Percentiles rank a stretch among this genome's conserved stretches.
phyloP scores from a whole-genome alignment of 495 filamentous ascomycete genomes.

The Sporormia fimetaria region DNA sequence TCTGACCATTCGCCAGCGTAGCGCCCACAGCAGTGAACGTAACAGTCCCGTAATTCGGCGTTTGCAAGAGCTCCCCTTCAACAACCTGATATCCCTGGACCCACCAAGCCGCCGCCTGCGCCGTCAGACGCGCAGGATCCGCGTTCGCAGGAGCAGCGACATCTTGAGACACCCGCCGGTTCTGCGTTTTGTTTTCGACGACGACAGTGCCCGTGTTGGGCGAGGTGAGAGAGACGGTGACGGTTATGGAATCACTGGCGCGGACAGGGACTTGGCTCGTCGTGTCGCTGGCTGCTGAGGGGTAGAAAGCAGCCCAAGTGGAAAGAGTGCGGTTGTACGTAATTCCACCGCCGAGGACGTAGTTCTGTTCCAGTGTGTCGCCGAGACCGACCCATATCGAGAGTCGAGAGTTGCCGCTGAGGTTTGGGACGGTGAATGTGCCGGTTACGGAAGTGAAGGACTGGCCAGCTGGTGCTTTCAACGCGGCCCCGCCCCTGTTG shows the following conservation, averaged over 20 bases:
- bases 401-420: constrained; percentile 5
- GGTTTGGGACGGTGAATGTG: constrained; percentile 12
- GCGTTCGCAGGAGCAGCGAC: constrained; percentile 1
- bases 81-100: constrained; percentile 12
- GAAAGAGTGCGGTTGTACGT: constrained; percentile 1
- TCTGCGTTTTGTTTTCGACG: constrained; percentile 16
- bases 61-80: constrained; percentile 4
- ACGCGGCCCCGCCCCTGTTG: constrained; percentile 7
- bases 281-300: neutral
- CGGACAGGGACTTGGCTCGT: constrained; percentile 2
- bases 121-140: neutral
- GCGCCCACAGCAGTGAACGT: constrained; percentile 7
- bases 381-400: constrained; percentile 14
- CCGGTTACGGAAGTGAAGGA: constrained; percentile 12
- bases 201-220: constrained; percentile 2
- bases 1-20: constrained; percentile 4
- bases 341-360: constrained; percentile 10
- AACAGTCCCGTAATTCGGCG: constrained; percentile 3
- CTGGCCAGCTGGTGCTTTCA: constrained; percentile 11
- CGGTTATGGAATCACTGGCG: constrained; percentile 7
- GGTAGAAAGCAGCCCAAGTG: constrained; percentile 5
- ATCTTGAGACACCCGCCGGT: constrained; percentile 3
- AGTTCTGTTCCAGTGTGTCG: constrained; percentile 6
- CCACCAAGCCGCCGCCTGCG: constrained; percentile 9
- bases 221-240: constrained; percentile 2